These are phyloP conservation scores for Asparagopsis taxiformis DNA, from an alignment of 31 red algal species.

Conservation along the genomic window DNA sequence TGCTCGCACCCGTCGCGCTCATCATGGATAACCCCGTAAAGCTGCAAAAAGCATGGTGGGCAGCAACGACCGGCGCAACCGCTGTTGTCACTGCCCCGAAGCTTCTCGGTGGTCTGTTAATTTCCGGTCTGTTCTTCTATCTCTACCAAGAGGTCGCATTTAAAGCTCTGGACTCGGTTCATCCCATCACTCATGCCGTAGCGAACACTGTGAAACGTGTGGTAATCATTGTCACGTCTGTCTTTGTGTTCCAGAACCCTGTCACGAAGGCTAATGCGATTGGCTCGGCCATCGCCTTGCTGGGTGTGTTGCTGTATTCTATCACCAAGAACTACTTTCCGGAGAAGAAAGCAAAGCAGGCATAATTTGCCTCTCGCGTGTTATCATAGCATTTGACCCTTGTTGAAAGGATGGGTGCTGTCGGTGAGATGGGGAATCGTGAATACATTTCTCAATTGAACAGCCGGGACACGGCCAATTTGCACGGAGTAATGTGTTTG, in stretches of 20 bases:
- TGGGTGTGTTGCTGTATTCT: constrained; percentile 92
- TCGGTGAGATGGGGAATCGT: no score
- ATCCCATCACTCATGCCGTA: constrained; percentile 96
- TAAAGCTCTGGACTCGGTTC: constrained; percentile 84
- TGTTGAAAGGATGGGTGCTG: no score
- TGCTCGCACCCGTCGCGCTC: constrained; percentile 85
- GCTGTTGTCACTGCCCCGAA: constrained; percentile 73
- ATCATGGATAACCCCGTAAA: constrained; percentile 71
- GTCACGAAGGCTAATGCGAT: constrained; percentile 71
- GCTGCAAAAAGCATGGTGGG: constrained; percentile 49
- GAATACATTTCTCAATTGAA: no score
- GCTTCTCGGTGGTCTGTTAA: constrained; percentile 55
- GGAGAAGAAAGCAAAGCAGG: constrained; percentile 20
- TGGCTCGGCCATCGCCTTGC: constrained; percentile 81
- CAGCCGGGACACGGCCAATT: no score
- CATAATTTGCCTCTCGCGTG: no score
- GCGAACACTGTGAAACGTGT: constrained; percentile 98
- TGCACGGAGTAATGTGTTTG: no score
- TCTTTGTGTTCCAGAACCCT: constrained; percentile 96
- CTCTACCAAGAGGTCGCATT: constrained; percentile 96
- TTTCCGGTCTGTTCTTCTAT: constrained; percentile 93
- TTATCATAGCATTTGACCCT: no score
- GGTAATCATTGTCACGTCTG: constrained; percentile 88
- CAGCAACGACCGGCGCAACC: constrained; percentile 60
- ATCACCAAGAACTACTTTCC: constrained; percentile 89